These are phyloP conservation scores for Suhomyces bribrorum DNA, from an alignment of 1,139 yeast species.

Conservation along the genomic window DNA sequence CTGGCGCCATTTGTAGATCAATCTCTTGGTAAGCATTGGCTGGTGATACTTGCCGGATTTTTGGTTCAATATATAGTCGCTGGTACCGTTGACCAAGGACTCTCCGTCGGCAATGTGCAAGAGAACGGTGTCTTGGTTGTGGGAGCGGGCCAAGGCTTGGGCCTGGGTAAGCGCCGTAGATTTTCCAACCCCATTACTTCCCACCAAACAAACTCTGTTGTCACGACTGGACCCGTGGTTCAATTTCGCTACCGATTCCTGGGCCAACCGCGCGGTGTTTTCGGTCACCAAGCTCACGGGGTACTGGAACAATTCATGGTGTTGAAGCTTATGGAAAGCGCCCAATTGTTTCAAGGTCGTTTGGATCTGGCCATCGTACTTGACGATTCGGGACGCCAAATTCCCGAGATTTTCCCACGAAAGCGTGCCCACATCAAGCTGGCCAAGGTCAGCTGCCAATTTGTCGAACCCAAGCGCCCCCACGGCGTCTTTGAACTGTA, in stretches of 20 bases:
- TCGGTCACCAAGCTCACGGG: slow-evolving; percentile 57
- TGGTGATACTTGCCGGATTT: slow-evolving; percentile 60
- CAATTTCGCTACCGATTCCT: slow-evolving; percentile 30
- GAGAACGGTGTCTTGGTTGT: slow-evolving; percentile 50
- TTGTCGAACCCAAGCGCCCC: slow-evolving; percentile 37
- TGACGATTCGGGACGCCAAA: slow-evolving; percentile 23
- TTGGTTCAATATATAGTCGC: slow-evolving; percentile 62
- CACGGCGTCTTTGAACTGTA: slow-evolving; percentile 43
- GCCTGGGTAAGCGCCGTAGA: slow-evolving; percentile 72
- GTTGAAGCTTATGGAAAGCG: slow-evolving; percentile 63
- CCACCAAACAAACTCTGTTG: slow-evolving; percentile 62
- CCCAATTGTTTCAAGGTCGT: slow-evolving; percentile 43
- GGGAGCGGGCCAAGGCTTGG: slow-evolving; percentile 56
- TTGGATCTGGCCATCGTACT: slow-evolving; percentile 25
- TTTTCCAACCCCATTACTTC: slow-evolving; percentile 81
- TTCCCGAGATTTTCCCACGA: slow-evolving; percentile 14
- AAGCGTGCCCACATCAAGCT: slow-evolving; percentile 21
- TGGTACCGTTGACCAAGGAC: slow-evolving; percentile 66
- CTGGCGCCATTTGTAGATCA: slow-evolving; percentile 56
- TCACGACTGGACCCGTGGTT: slow-evolving; percentile 26
- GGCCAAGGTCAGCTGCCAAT: slow-evolving; percentile 25
- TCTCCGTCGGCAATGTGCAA: slow-evolving; percentile 69
- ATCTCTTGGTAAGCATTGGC: slow-evolving; percentile 72
- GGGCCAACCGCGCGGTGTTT: slow-evolving; percentile 30
- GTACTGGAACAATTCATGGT: slow-evolving; percentile 57